Base-by-base conservation (phyloP, 495 filamentous ascomycete species). In the Daldinia concentrica region DNA sequence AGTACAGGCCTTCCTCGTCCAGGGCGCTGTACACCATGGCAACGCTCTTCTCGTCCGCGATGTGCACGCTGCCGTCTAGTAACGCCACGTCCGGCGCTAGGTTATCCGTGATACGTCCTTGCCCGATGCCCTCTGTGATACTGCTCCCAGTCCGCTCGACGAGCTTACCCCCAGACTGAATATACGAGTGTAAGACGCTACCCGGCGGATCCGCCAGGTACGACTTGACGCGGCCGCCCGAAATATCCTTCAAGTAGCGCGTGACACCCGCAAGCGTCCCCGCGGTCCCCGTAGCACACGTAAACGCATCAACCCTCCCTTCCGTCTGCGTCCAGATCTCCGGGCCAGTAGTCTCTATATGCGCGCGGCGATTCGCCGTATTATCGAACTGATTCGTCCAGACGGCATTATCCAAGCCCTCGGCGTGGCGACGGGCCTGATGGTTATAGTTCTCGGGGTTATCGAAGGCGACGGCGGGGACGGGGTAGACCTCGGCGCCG, bases 371-470 rank as follows among this genome's bases (percentile, higher is more conserved):
- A 80, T 99, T 99, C 59, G 96, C 95, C 34, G 84, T 87, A 82
- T 99, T 99, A 77, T 99, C 95, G 83, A 99, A 99, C 79, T 99
- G 95, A 82, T 99, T 95, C 29, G 95, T 99, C 95, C 95, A 99
- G 2, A 98, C 94, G 6, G 95, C 94, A 80, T 98, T 98, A 2
- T 91, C 90, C 50, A 93, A 79, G 0, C 83, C 79, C 81, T 96
- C 93, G 37, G 95, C 95, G 80, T 98, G 94, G 12, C 95, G 85
- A 50, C 86, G 85, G 11, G 95, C 95, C 83, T 97, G 94, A 81
- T 97, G 94, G 82, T 99, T 98, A 84, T 98, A 99, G 82, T 99
- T 99, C 50, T 94, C 82, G 22, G 95, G 93, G 84, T 98, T 92
- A 62, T 98, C 95, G 78, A 93, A 98, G n/a, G 95, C 89, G 6